These are phyloP conservation scores for Triticum dicoccoides DNA, from an alignment of 176 grass and related monocot species.

Conservation along the genomic window DNA sequence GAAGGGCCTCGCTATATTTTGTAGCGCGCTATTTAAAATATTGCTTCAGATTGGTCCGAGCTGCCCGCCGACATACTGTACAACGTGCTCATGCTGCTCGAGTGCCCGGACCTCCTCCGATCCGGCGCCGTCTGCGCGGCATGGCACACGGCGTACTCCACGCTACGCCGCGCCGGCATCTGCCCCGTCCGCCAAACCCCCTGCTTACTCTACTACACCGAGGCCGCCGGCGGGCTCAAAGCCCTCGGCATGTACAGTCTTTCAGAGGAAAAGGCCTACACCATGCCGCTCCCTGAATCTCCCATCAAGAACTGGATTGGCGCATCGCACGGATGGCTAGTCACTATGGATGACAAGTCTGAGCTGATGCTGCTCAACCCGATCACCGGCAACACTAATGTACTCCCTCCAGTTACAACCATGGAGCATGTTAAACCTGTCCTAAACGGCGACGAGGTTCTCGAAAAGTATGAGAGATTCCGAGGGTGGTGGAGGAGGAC, in stretches of 20 bases:
- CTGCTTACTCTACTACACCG: background rate
- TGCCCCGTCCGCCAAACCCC: background rate
- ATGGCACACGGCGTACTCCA: background rate
- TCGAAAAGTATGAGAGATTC: background rate
- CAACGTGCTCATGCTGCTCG: background rate
- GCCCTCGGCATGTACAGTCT: background rate
- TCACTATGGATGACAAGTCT: background rate
- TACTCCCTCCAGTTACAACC: background rate
- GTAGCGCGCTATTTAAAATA: too few species aligned
- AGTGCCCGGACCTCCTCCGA: background rate
- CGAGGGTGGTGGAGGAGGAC: too few species aligned
- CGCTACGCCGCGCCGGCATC: background rate
- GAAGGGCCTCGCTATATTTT: too few species aligned
- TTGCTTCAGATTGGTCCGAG: background rate
- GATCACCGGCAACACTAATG: background rate
- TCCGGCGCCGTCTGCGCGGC: background rate
- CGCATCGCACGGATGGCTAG: background rate
- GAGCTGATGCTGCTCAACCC: background rate
- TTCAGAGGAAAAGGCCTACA: background rate
- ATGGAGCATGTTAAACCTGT: background rate
- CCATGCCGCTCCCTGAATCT: too few species aligned
- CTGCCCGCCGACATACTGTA: background rate
- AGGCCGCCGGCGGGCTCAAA: background rate
- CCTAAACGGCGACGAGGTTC: background rate
- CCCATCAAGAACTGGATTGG: background rate